These are phyloP conservation scores for Inga leiocalycina DNA, from an alignment of 306 rosid species.

Conservation along the genomic window DNA sequence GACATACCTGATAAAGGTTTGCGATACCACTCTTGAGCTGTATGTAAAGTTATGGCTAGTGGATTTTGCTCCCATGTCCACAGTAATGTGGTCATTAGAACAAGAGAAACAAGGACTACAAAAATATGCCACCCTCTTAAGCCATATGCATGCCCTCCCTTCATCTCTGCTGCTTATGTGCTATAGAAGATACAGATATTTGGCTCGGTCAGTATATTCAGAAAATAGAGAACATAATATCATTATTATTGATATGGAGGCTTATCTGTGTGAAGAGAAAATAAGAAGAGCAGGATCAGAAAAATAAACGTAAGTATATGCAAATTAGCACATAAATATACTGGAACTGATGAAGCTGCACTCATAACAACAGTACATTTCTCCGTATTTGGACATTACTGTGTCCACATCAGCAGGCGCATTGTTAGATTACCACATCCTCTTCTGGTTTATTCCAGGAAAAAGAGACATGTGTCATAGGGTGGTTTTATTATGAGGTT, in stretches of 20 bases:
- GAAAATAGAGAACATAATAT: conserved; percentile 10
- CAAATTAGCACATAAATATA: neutral
- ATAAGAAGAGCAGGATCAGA: neutral
- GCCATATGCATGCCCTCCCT: conserved; percentile 41
- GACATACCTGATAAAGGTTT: conserved; percentile 50
- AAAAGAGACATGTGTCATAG: too few relatives aligned
- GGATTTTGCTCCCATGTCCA: conserved; percentile 66
- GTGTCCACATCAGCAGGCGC: neutral
- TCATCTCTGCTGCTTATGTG: conserved; percentile 42
- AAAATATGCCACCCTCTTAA: conserved; percentile 50
- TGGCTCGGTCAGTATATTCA: neutral
- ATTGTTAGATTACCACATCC: too few relatives aligned
- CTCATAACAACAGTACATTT: neutral
- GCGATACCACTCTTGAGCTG: conserved; percentile 35
- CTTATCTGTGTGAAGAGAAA: neutral
- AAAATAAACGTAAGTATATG: neutral
- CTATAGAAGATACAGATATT: conserved; percentile 10
- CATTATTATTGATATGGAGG: neutral
- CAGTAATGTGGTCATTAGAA: conserved; percentile 43
- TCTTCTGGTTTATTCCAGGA: too few relatives aligned
- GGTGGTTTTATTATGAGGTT: too few relatives aligned
- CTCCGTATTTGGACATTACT: neutral
- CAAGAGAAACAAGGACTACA: conserved; percentile 43
- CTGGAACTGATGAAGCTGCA: neutral
- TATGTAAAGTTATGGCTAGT: conserved; percentile 40